Evolutionary conservation across 352 stramenopile genomes (phyloP).

Genomic region (Aphanomyces astaci): DNA sequence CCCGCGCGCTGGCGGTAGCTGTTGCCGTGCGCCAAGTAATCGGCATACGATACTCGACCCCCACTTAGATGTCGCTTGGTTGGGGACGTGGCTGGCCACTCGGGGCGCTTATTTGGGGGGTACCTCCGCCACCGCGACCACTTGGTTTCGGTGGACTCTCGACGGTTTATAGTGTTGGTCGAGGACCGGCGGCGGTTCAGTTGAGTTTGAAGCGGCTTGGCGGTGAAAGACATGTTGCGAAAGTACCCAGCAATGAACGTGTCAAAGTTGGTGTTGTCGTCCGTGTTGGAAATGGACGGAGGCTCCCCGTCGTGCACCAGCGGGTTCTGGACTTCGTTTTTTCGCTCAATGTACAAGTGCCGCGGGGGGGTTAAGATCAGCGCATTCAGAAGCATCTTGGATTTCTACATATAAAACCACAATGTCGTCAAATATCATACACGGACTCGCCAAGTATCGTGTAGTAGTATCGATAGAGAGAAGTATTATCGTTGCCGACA

Average conservation of each 20-base stretch:
- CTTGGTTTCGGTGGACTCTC: background rate
- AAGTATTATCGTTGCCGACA: too few species aligned
- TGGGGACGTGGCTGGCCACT: background rate
- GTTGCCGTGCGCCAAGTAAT: background rate
- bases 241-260: conserved; percentile 20
- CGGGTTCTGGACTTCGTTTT: conserved; percentile 11
- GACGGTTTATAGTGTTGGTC: background rate
- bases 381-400: conserved; percentile 12
- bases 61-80: background rate
- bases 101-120: background rate
- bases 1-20: background rate
- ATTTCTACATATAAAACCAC: conserved; percentile 9
- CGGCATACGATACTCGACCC: background rate
- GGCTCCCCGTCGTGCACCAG: background rate
- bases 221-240: background rate
- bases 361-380: background rate
- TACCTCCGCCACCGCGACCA: conserved; percentile 16
- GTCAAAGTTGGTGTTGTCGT: conserved; percentile 5
- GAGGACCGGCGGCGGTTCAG: background rate
- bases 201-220: background rate
- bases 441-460: too few species aligned
- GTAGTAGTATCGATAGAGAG: too few species aligned
- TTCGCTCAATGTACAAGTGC: conserved; percentile 8
- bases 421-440: background rate
- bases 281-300: background rate